phyloP scores from a whole-genome alignment of 177 flowering plant genomes.

The Telopea speciosissima region DNA sequence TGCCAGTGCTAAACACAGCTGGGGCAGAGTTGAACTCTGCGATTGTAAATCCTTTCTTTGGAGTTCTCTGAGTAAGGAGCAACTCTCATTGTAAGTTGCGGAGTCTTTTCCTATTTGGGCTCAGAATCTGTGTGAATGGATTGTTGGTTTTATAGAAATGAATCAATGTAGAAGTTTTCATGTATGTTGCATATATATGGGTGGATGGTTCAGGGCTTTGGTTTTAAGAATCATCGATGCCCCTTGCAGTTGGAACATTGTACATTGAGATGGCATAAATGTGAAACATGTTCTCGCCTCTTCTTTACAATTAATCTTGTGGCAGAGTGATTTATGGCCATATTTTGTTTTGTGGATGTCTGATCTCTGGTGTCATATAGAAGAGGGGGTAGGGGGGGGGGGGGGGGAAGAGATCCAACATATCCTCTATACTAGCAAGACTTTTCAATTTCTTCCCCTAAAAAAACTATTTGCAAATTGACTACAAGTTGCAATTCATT shows the following conservation, averaged over 20 bases:
- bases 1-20: constrained; percentile 45
- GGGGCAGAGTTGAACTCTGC: constrained; percentile 58
- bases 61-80: constrained; percentile 37
- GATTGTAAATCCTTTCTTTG: constrained; percentile 79
- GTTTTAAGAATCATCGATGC: neutral
- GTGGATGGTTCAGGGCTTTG: neutral
- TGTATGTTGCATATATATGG: neutral
- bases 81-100: neutral
- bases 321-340: neutral
- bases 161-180: neutral
- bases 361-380: no score
- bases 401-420: no score
- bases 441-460: no score
- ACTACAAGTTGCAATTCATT: no score
- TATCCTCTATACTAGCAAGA: no score
- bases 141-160: neutral
- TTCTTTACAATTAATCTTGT: neutral
- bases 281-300: neutral
- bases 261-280: neutral
- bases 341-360: no score
- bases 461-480: no score
- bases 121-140: neutral
- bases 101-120: neutral
- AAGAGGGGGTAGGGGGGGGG: no score
- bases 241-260: neutral